A percentile compares a stretch with the other conserved stretches of the same genome.
Conservation (phyloP, 345 rosid species). For the Trapa bicornis region DNA sequence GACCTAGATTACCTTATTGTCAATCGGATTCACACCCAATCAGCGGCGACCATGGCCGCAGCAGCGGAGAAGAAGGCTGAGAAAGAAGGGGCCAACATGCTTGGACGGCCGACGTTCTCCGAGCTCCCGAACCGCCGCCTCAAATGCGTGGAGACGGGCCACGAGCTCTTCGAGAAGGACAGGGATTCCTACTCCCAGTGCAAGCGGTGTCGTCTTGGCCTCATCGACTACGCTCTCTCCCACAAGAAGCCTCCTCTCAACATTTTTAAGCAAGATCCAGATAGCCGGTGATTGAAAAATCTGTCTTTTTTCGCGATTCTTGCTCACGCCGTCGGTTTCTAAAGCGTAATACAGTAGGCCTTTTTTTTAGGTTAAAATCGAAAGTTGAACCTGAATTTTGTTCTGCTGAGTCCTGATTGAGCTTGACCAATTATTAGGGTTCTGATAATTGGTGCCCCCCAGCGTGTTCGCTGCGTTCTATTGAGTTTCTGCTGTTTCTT, state of each 20-base stretch:
- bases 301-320: background rate
- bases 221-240: constrained; percentile 59
- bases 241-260: constrained; percentile 60
- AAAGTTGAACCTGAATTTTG: background rate
- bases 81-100: constrained; percentile 43
- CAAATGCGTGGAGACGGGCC: constrained; percentile 79
- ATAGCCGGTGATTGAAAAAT: constrained; percentile 37
- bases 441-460: background rate
- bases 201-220: constrained; percentile 81
- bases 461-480: background rate
- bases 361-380: background rate
- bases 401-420: background rate
- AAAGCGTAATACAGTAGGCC: background rate
- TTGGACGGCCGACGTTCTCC: constrained; percentile 49
- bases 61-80: constrained; percentile 12
- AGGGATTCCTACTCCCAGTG: constrained; percentile 48
- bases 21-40: background rate
- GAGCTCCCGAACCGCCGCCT: constrained; percentile 58
- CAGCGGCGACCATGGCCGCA: constrained; percentile 14
- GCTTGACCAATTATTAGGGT: background rate
- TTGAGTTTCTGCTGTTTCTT: background rate
- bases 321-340: background rate
- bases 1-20: background rate
- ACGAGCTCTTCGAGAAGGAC: constrained; percentile 58
- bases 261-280: constrained; percentile 64